Base-by-base conservation (phyloP, 1,139 yeast species). In the Saccharomyces pastorianus region DNA sequence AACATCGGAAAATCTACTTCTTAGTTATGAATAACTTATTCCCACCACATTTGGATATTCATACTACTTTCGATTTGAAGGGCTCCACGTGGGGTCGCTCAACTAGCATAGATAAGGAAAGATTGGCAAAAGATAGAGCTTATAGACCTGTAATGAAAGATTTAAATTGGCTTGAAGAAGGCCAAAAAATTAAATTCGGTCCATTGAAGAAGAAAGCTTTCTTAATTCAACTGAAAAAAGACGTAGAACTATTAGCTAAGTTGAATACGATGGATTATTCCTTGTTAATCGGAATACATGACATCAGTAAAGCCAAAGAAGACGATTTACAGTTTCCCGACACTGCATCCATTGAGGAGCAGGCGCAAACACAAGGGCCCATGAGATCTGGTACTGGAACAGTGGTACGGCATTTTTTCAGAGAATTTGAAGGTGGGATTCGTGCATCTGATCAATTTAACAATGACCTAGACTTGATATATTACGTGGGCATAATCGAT, bases 251-350 rank as follows among this genome's bases (percentile, higher is more conserved):
- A 44, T 75, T 95, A 49, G 79, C 88, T 60, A 76, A 79, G 55
- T 74, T 88, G 59, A 89, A 89, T 63, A 91, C 88, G 38, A 95
- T 95, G 99, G 99, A 95, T 70, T 95, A 95, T 70, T 89, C 96
- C 0, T 76, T 95, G 57, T 73, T 95, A 50, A 73, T 95, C 53
- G 99, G 99, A 0, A 78, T 91, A 34, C 97, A 90, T 68, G 95
- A 90, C 66, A 76, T 83, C 55, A 76, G 76, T 51, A 76, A 77
- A 49, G 56, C 56, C 6, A 57, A 55, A 9, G 53, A 54, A 28
- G 58, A 52, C 29, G 42, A 49, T 13, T 14, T 47, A 13, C 51
- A 27, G 11, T 8, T 17, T 9, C 11, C 27, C 1, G 51, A 38
- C n/a, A 17, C 49, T 3, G 49, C 31, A 11, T 48, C 46, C 28